Base-by-base conservation (phyloP, 2,329 filamentous ascomycete species). In the Exophiala sp. region DNA sequence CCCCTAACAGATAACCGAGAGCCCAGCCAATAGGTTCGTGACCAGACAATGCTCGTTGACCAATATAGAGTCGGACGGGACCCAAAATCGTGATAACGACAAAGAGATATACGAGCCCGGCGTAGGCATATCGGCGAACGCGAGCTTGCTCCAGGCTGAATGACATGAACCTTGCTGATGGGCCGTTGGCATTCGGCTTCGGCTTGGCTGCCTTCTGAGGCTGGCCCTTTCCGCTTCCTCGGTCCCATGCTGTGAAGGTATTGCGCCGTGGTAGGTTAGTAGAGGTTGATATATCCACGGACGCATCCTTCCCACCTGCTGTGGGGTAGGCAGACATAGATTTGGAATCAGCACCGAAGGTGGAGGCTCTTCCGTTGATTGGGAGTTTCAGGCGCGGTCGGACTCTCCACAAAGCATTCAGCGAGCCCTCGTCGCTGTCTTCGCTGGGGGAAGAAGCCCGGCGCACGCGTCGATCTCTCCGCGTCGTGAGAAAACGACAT, bases 21-120 rank as follows among this genome's bases (percentile, higher is more conserved):
- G 88, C 90, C 93, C 93, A 98, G 2, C 91, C 88, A 38, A 98
- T 80, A 0, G 93, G 89, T 60, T 98, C 93, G 44, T 81, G 72
- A 13, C 80, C 81, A 27, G 76, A 63, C 1, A 98, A 73, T 11
- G 88, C 89, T 55, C 78, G 74, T 37, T 70, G 68, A 32, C 77
- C 70, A 43, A 97, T 80, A 58, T 88, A 85, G 2, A 74, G 73
- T 46, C 89, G 80, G 22, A 97, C 77, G 0, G 82, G 85, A 2
- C 81, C 68, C 2, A 95, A 68, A 45, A 94, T 79, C 24, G 88
- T 78, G 1, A 72, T 62, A 7, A 83, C 45, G 6, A 94, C 79
- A 41, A 80, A 77, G 0, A 74, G 52, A 65, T 96, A 96, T 14
- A 89, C 81, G 62, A 87, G 93, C 0, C 72, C 66, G 2, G 93